These are phyloP conservation scores for Neurospora crassa DNA, from an alignment of 2,329 filamentous ascomycete genomes.

Conservation along the genomic window DNA sequence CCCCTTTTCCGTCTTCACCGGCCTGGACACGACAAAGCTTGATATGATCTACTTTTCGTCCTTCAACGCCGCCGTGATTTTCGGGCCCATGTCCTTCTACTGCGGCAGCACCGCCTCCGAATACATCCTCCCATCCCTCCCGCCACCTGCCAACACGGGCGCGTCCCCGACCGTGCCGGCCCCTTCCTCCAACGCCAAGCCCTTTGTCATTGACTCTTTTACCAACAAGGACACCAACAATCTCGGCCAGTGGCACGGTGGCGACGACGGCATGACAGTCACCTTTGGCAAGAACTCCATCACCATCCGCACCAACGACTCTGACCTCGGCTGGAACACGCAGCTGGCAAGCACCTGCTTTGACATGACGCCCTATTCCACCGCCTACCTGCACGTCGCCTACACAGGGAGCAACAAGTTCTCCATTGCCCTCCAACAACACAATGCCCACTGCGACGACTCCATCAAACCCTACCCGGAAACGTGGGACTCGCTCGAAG, in stretches of 20 bases:
- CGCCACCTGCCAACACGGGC: conserved; percentile 27
- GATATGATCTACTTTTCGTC: conserved; percentile 40
- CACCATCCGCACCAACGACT: conserved; percentile 46
- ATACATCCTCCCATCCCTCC: conserved; percentile 35
- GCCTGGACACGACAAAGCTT: conserved; percentile 42
- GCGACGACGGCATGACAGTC: conserved; percentile 47
- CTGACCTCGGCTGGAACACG: conserved; percentile 27
- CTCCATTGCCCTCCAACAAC: conserved; percentile 55
- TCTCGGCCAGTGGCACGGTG: conserved; percentile 56
- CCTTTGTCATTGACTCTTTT: conserved; percentile 53
- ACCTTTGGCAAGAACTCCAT: conserved; percentile 42
- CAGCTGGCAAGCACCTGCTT: conserved; percentile 37
- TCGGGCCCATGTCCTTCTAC: conserved; percentile 50
- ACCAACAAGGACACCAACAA: conserved; percentile 41
- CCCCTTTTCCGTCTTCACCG: conserved; percentile 40
- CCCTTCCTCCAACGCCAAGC: conserved; percentile 28
- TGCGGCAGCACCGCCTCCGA: conserved; percentile 41
- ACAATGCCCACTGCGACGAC: conserved; percentile 51
- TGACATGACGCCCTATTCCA: conserved; percentile 43
- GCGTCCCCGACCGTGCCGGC: conserved; percentile 26
- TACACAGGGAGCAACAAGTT: conserved; percentile 55
- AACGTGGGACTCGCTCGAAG: conserved; percentile 60
- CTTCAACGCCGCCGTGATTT: conserved; percentile 35
- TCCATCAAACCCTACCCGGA: conserved; percentile 50
- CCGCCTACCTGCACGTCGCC: conserved; percentile 54